These are phyloP conservation scores for Phytophthora nicotianae DNA, from an alignment of 352 stramenopile genomes.

Conservation along the genomic window DNA sequence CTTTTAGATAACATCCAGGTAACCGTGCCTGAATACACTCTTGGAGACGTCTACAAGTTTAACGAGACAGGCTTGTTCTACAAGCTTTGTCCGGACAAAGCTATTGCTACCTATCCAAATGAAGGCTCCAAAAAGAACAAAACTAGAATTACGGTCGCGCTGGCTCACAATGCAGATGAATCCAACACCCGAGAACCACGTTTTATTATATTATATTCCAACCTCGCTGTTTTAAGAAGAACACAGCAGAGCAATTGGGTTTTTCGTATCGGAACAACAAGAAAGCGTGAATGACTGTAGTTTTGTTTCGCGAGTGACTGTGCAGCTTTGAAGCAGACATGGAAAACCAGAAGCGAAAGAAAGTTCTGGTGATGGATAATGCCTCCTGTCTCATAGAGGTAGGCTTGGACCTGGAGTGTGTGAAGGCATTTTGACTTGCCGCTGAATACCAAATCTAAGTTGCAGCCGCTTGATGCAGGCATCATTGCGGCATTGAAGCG, in stretches of 20 bases:
- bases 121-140: slow-evolving; percentile 3
- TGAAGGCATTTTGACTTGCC: background rate
- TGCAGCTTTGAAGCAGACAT: slow-evolving; percentile 1
- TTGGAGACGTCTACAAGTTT: slow-evolving; percentile 3
- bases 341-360: background rate
- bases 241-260: background rate
- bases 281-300: background rate
- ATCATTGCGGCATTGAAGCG: slow-evolving; percentile 1
- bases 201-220: background rate
- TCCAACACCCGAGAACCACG: background rate
- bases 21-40: background rate
- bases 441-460: background rate
- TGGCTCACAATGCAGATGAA: slow-evolving; percentile 1
- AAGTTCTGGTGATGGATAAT: background rate
- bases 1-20: background rate
- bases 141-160: background rate
- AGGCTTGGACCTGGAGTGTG: background rate
- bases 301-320: background rate
- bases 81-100: background rate
- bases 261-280: background rate
- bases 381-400: background rate
- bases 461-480: background rate
- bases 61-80: slow-evolving; percentile 2
- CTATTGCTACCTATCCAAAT: background rate
- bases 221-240: slow-evolving; percentile 6